These are phyloP conservation scores for Leishmania tarentolae DNA, from an alignment of 208 protist species.

Conservation along the genomic window DNA sequence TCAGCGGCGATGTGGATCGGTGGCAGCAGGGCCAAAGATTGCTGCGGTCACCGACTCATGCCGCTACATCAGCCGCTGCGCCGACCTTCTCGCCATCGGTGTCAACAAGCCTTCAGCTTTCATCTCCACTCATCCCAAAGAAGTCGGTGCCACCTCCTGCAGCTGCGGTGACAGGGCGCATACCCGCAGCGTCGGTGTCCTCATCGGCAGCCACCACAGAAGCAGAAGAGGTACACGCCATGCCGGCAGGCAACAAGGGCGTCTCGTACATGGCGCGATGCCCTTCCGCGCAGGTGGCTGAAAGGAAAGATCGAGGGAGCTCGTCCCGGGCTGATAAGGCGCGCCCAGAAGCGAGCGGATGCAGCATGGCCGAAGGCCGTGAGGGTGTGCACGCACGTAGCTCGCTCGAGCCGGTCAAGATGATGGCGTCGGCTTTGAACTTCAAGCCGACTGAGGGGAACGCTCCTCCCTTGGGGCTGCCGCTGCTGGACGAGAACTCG, in stretches of 20 bases:
- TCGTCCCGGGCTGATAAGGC: neutral
- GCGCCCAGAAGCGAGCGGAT: neutral
- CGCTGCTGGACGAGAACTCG: neutral
- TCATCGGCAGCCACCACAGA: neutral
- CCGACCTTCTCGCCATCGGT: neutral
- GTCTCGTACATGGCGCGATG: neutral
- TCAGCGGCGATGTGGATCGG: neutral
- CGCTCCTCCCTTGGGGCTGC: neutral
- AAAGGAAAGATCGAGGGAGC: neutral
- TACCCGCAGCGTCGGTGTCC: neutral
- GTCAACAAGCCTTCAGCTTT: slow-evolving; percentile 2
- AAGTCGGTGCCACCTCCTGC: neutral
- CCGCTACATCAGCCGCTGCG: too few relatives aligned
- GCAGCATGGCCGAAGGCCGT: too few relatives aligned
- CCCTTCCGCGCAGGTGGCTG: neutral
- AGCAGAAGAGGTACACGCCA: neutral
- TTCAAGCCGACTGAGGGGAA: neutral
- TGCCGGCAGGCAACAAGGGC: neutral
- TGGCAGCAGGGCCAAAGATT: neutral
- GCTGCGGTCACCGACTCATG: neutral
- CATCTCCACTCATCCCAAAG: neutral
- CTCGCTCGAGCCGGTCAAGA: neutral
- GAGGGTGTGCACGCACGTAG: neutral
- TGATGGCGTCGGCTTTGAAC: neutral
- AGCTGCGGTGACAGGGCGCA: neutral